Conservation (phyloP, 2,329 filamentous ascomycete species). For the Colletotrichum melonis region DNA sequence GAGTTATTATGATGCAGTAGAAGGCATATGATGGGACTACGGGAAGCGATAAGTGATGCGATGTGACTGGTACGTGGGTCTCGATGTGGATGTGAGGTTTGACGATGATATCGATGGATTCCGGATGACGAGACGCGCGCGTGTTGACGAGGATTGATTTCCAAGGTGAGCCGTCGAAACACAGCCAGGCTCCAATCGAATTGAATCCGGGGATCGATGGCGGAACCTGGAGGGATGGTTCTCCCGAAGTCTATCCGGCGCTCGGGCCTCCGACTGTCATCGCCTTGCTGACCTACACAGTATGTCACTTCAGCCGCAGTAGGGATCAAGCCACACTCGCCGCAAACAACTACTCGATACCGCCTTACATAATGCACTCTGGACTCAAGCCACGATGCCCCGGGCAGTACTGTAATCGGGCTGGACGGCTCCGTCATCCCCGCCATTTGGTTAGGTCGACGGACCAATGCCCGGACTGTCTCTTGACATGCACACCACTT, state of each 20-base stretch:
- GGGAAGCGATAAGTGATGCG: accelerated
- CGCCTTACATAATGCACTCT: neutral
- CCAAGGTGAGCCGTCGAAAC: conserved; percentile 15
- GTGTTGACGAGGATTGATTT: conserved; percentile 23
- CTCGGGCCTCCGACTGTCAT: neutral
- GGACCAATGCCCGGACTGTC: neutral
- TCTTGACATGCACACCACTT: neutral
- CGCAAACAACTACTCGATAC: neutral
- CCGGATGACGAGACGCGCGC: conserved; percentile 8
- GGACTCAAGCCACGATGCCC: neutral
- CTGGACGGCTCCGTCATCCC: conserved; percentile 29
- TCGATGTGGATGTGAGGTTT: conserved; percentile 3
- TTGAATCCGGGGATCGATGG: conserved; percentile 14
- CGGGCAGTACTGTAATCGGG: neutral
- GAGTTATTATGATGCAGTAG: conserved; percentile 15
- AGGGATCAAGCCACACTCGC: neutral
- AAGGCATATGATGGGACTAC: conserved; percentile 9
- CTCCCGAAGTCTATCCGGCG: conserved; percentile 24
- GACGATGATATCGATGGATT: conserved; percentile 25
- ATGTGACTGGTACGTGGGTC: neutral
- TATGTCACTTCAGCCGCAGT: no score
- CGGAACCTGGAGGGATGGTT: conserved; percentile 4
- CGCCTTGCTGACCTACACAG: no score
- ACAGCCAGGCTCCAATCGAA: conserved; percentile 22
- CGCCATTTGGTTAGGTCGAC: neutral